phyloP scores from a whole-genome alignment of 768 basidiomycete genomes.

The Austroboletus festivus region DNA sequence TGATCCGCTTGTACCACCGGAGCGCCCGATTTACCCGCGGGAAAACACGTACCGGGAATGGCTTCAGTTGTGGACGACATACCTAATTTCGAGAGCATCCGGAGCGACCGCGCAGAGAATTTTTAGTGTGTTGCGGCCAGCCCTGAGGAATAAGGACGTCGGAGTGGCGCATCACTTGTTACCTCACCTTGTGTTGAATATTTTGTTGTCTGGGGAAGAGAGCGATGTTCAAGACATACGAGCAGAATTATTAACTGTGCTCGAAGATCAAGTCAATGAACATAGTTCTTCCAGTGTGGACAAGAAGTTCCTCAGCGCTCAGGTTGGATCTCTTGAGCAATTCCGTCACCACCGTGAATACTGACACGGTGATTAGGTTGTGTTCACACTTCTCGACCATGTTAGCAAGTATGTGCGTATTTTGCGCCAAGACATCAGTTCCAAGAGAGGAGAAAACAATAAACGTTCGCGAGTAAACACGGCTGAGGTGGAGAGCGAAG shows the following conservation, averaged over 20 bases:
- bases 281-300: constrained; percentile 60
- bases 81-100: constrained; percentile 69
- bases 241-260: constrained; percentile 72
- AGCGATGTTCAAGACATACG: constrained; percentile 63
- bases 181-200: constrained; percentile 86
- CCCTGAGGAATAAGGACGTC: constrained; percentile 84
- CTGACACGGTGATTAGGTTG: constrained; percentile 52
- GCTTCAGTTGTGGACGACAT: constrained; percentile 85
- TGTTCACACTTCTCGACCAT: constrained; percentile 94
- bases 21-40: constrained; percentile 76
- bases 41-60: constrained; percentile 91
- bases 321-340: constrained; percentile 47
- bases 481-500: constrained; percentile 40
- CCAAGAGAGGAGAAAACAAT: constrained; percentile 45
- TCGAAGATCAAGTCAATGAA: constrained; percentile 80
- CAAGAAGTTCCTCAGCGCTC: constrained; percentile 89
- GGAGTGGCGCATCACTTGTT: constrained; percentile 90
- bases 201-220: constrained; percentile 72
- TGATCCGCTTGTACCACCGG: constrained; percentile 36
- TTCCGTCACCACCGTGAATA: neutral
- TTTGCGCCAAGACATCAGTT: constrained; percentile 60
- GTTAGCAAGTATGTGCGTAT: constrained; percentile 85
- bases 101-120: constrained; percentile 59
- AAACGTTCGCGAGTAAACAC: constrained; percentile 47
- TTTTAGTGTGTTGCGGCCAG: constrained; percentile 75